Evolutionary conservation across 106 monocot species (phyloP).

Genomic region (Chionographis japonica): DNA sequence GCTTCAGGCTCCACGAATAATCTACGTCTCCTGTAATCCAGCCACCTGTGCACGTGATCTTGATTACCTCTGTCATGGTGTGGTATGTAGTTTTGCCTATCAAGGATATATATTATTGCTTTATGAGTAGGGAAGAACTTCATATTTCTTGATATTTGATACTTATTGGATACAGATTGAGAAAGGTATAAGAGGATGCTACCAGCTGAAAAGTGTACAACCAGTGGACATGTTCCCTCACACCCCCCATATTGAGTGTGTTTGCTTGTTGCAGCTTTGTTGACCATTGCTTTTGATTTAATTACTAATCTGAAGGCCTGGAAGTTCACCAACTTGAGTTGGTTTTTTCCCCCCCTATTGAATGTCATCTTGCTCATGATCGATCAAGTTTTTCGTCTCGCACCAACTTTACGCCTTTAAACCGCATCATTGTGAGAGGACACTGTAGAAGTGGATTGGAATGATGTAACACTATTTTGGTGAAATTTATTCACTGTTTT

Average conservation of each 20-base stretch:
- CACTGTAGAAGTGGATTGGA: too few species aligned
- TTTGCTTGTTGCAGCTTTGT: slow-evolving; percentile 76
- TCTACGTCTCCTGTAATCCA: slow-evolving; percentile 97
- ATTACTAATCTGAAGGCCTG: too few species aligned
- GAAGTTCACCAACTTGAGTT: too few species aligned
- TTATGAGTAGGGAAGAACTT: neutral
- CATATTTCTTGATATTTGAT: neutral
- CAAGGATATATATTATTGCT: neutral
- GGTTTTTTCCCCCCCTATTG: too few species aligned
- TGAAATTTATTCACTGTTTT: too few species aligned
- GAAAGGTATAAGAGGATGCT: slow-evolving; percentile 64
- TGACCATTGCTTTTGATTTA: neutral
- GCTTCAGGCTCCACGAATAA: slow-evolving; percentile 51
- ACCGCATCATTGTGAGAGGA: too few species aligned
- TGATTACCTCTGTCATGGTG: slow-evolving; percentile 88
- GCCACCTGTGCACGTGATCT: slow-evolving; percentile 93
- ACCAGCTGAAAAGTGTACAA: slow-evolving; percentile 63
- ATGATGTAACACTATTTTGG: too few species aligned
- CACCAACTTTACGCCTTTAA: too few species aligned
- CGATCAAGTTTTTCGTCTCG: too few species aligned
- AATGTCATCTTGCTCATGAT: too few species aligned
- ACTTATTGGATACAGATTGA: slow-evolving; percentile 42
- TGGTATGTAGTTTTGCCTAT: slow-evolving; percentile 62
- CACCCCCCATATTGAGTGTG: slow-evolving; percentile 92
- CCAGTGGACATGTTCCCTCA: slow-evolving; percentile 99